A percentile compares a stretch with the other conserved stretches of the same genome.
These are phyloP conservation scores for Cladorrhinum sp. DNA, from an alignment of 2,329 filamentous ascomycete genomes.

Conservation along the genomic window DNA sequence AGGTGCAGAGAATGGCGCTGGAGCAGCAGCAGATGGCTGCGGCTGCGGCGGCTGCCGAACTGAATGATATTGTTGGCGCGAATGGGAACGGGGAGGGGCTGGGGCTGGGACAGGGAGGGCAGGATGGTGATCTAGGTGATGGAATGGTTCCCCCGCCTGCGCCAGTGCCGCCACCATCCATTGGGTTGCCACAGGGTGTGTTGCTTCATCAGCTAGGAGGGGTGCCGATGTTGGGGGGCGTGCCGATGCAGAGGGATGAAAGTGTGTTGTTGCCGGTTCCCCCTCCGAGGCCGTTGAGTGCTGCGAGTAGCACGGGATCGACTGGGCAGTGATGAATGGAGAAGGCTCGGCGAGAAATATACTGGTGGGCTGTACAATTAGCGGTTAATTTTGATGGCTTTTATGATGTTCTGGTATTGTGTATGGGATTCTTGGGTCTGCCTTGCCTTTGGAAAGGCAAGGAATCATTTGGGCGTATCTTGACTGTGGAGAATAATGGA, in stretches of 20 bases:
- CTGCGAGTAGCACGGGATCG: slow-evolving; percentile 39
- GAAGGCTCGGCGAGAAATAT: neutral
- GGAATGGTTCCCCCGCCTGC: slow-evolving; percentile 8
- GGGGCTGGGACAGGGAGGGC: slow-evolving; percentile 11
- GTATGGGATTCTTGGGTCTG: neutral
- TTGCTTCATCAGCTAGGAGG: neutral
- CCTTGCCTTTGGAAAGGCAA: neutral
- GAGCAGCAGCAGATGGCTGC: slow-evolving; percentile 33
- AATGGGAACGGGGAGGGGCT: slow-evolving; percentile 19
- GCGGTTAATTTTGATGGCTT: neutral
- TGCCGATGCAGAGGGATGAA: slow-evolving; percentile 42
- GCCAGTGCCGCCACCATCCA: slow-evolving; percentile 22
- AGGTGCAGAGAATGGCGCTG: slow-evolving; percentile 47
- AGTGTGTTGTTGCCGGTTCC: slow-evolving; percentile 33
- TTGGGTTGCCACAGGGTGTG: slow-evolving; percentile 21
- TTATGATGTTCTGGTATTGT: neutral
- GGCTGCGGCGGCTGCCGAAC: slow-evolving; percentile 18
- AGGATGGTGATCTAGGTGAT: neutral
- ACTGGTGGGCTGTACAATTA: neutral
- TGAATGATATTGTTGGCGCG: slow-evolving; percentile 11
- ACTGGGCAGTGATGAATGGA: slow-evolving; percentile 26
- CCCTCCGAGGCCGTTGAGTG: slow-evolving; percentile 40
- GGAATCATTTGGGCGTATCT: neutral
- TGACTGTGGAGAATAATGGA: neutral
- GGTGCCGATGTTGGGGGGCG: slow-evolving; percentile 36